Evolutionary conservation across 257 asterid species (phyloP).

Genomic region (Nyctanthes arbortristis): DNA sequence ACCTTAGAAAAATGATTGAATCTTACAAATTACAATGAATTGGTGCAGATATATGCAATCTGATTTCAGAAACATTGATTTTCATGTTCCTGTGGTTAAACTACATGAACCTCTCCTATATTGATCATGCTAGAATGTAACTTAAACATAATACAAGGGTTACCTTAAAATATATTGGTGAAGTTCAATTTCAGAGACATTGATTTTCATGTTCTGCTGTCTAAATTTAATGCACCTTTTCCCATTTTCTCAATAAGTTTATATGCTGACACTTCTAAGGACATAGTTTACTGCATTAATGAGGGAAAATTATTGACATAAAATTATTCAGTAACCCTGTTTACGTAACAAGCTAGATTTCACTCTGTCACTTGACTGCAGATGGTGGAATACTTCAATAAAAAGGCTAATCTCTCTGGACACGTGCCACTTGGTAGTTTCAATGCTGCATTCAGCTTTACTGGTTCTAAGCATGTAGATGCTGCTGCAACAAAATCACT

Average conservation of each 20-base stretch:
- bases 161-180: not conserved
- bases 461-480: constrained; percentile 67
- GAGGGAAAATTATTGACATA: not conserved
- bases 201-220: not conserved
- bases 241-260: constrained; percentile 4
- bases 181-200: not conserved
- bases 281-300: not conserved
- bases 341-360: not conserved
- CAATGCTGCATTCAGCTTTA: constrained; percentile 72
- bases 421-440: constrained; percentile 73
- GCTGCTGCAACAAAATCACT: constrained; percentile 75
- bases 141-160: not conserved
- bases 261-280: not conserved
- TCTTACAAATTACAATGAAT: too few species aligned
- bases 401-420: constrained; percentile 63
- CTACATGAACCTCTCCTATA: not conserved
- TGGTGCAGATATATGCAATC: constrained; percentile 1
- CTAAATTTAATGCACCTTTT: not conserved
- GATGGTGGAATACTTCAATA: constrained; percentile 91
- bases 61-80: not conserved
- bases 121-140: not conserved
- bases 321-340: constrained; percentile 2
- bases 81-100: not conserved
- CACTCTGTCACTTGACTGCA: constrained; percentile 33
- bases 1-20: too few species aligned